Evolutionary conservation across 805 yeast genomes (phyloP).

Genomic region (Vanderwaltozyma tropicalis): DNA sequence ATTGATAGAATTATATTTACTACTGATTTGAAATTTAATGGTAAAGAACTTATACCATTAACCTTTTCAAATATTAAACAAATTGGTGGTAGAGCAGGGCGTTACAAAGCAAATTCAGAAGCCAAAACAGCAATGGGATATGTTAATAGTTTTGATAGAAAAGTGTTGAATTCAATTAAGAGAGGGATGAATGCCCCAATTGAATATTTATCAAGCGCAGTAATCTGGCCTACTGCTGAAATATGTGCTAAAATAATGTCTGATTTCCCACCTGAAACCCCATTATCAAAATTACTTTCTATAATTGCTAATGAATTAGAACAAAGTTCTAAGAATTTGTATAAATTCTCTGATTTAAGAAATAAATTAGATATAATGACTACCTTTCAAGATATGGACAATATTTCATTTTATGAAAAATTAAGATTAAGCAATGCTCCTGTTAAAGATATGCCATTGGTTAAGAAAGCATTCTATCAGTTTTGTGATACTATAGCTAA

Average conservation of each 20-base stretch:
- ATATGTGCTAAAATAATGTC: constrained; percentile 59
- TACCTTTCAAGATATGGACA: constrained; percentile 34
- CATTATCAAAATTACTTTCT: constrained; percentile 37
- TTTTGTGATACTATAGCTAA: constrained; percentile 46
- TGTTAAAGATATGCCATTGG: constrained; percentile 32
- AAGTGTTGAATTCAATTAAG: constrained; percentile 37
- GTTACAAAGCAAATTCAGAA: constrained; percentile 36
- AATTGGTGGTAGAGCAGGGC: constrained; percentile 94
- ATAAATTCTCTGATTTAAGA: constrained; percentile 20
- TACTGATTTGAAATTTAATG: constrained; percentile 59
- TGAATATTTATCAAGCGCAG: constrained; percentile 46
- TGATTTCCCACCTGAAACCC: constrained; percentile 43
- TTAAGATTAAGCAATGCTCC: constrained; percentile 55
- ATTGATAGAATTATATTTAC: constrained; percentile 74
- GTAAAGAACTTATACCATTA: constrained; percentile 37
- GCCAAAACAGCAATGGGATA: constrained; percentile 31
- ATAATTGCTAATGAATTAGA: constrained; percentile 32
- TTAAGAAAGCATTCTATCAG: constrained; percentile 35
- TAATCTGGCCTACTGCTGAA: constrained; percentile 70
- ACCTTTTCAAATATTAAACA: constrained; percentile 70
- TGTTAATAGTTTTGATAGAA: constrained; percentile 42
- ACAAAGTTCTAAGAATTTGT: constrained; percentile 13
- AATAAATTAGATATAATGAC: constrained; percentile 33
- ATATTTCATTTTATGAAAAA: constrained; percentile 46
- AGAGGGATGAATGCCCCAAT: constrained; percentile 42